Conservation (phyloP, 345 rosid genomes). For the Murraya koenigii region DNA sequence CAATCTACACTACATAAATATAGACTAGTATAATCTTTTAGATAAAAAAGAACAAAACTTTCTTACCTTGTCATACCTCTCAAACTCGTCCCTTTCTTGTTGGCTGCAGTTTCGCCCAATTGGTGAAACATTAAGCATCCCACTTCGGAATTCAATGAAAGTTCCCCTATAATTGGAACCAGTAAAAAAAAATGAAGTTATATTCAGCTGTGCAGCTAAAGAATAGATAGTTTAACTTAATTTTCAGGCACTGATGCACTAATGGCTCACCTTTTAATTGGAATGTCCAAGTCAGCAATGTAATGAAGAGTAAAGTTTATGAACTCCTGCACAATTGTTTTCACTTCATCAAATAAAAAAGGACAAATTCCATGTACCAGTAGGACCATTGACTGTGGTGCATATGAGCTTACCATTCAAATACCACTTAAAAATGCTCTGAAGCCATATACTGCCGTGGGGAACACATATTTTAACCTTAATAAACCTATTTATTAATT, state of each 20-base stretch:
- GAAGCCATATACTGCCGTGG: not conserved
- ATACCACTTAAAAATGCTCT: not conserved
- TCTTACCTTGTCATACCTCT: slow-evolving; percentile 86
- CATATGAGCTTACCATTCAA: not conserved
- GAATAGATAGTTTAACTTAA: slow-evolving; percentile 1
- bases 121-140: slow-evolving; percentile 96
- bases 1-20: slow-evolving; percentile 8
- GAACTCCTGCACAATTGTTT: slow-evolving; percentile 62
- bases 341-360: slow-evolving; percentile 11
- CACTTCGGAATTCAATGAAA: slow-evolving; percentile 93
- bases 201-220: slow-evolving; percentile 2
- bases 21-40: not conserved
- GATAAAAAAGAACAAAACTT: slow-evolving; percentile 4
- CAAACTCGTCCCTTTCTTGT: slow-evolving; percentile 98
- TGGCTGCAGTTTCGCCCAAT: slow-evolving; percentile 99
- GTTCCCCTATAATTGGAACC: slow-evolving; percentile 63
- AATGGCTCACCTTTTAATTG: slow-evolving; percentile 67
- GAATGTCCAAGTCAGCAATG: slow-evolving; percentile 97
- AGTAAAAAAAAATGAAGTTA: slow-evolving; percentile 6
- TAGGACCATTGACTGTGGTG: not conserved
- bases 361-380: not conserved
- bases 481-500: not conserved
- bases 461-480: not conserved
- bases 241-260: not conserved
- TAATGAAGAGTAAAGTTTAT: slow-evolving; percentile 82